Evolutionary conservation across 805 yeast species (phyloP), one percentile per base, ranked within the genome.

Genomic region (Wickerhamiella kurtzmanii): DNA sequence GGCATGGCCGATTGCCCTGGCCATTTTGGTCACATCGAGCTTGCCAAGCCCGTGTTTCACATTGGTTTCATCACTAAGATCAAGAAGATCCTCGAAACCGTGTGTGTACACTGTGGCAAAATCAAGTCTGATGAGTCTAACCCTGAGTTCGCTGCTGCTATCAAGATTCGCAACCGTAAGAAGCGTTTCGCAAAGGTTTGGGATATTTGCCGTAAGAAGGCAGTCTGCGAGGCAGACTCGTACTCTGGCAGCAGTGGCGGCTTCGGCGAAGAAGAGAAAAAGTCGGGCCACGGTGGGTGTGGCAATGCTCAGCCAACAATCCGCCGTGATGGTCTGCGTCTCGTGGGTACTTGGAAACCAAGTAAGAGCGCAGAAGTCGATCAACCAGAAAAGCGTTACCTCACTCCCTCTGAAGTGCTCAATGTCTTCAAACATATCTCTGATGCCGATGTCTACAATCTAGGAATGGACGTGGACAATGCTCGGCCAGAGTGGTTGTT

Each of bases 1-100:
- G 96, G 89, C 58, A 92, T 92, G 96, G 85, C 89, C 50, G 97
- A 92, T 64, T 92, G 99, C 68, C 97, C 97, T 0, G 99, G 99
- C 50, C 99, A 92, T 70, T 92, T 92, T 67, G 99, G 99, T 56
- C 99, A 92, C 62, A 92, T 92, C 51, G 99, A 92, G 64, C 73
- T 92, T 54, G 97, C 98, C 35, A 92, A 89, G 64, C 98, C 99
- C 13, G 99, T 92, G 36, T 92, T 92, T 68, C 98, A 92, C 65
- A 86, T 92, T 64, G 98, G 64, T 42, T 92, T 86, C 66, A 79
- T 92, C 59, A 76, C 94, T 43, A 89, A 85, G 63, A 89, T 92
- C 60, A 92, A 92, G 64, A 92, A 92, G 64, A 84, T 86, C 36
- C 82, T 95, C 64, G 98, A 92, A 65, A 83, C 92, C 68, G 89